These are phyloP conservation scores for Pochonia chlamydosporia DNA, from an alignment of 2,329 filamentous ascomycete species.

Conservation along the genomic window DNA sequence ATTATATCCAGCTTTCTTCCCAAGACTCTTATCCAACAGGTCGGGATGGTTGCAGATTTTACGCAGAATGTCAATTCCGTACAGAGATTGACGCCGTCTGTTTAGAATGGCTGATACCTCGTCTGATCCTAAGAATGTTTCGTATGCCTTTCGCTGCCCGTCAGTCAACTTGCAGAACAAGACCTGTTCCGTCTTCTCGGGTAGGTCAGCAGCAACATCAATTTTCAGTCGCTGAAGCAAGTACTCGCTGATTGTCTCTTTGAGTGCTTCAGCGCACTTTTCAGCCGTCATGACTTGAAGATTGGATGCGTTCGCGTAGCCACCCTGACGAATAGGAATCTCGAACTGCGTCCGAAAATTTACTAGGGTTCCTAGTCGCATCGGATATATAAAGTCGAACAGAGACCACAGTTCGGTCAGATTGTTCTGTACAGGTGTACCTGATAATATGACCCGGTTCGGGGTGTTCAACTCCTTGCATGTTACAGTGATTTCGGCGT, in stretches of 20 bases:
- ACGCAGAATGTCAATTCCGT: conserved; percentile 83
- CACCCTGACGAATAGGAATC: conserved; percentile 85
- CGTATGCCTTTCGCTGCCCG: conserved; percentile 72
- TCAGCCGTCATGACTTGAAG: conserved; percentile 90
- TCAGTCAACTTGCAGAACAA: conserved; percentile 87
- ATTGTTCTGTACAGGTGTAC: conserved; percentile 97
- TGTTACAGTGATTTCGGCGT: conserved; percentile 88
- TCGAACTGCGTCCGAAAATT: conserved; percentile 91
- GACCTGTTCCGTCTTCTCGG: conserved; percentile 93
- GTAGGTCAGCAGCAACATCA: conserved; percentile 88
- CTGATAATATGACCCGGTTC: conserved; percentile 88
- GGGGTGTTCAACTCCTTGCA: conserved; percentile 90
- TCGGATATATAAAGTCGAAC: conserved; percentile 96
- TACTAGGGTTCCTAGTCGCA: conserved; percentile 86
- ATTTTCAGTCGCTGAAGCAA: conserved; percentile 87
- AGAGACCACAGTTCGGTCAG: conserved; percentile 92
- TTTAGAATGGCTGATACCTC: conserved; percentile 80
- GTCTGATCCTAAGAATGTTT: conserved; percentile 72
- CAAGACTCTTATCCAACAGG: conserved; percentile 59
- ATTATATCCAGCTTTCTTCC: conserved; percentile 56
- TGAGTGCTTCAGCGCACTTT: conserved; percentile 88
- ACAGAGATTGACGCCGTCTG: conserved; percentile 72
- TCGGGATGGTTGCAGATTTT: conserved; percentile 99
- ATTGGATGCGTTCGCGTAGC: conserved; percentile 92
- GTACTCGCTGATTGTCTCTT: conserved; percentile 90